Base-by-base conservation (phyloP, 768 basidiomycete species). In the Xerocomellus amylosporus region DNA sequence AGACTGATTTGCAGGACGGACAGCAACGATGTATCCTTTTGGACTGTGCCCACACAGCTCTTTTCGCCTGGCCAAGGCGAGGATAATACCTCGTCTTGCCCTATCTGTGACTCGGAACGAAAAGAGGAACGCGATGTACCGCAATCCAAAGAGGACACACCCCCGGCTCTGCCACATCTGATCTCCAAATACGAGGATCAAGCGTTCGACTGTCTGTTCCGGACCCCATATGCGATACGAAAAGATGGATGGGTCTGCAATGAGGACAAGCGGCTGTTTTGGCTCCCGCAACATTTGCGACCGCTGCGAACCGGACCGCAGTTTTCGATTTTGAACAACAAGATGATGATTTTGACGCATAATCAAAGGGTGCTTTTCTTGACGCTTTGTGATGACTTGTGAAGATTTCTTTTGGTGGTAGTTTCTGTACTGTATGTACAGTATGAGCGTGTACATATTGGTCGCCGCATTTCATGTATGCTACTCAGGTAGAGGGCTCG, bases 231-330 rank as follows among this genome's bases (percentile, higher is more conserved):
- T 17, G 31, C 15, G 31, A 41, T 59, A 39, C 56, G 40, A 7
- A 37, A 53, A 8, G 58, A 59, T 19, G 58, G 58, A 9, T 59
- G 58, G 58, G 45, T 60, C 28, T 54, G 46, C 41, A 22, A 54
- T 4, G 58, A 10, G 5, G 43, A 58, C 30, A 42, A 44, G 30
- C 44, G 45, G 7, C 34, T 58, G 37, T 58, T 59, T 36, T 59
- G 58, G 58, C 45, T 60, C 4, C 58, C 58, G 4, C 47, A 45
- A 20, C 51, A 52, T 50, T 13, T 60, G 30, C 51, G 58, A 12
- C 58, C 58, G 40, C 8, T 38, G 33, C 17, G 14, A 9, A 15
- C 14, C 20, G 28, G 51, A 22, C 36, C 28, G 2, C 49, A 51
- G 10, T 52, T 57, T 51, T 28, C 39, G 13, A 34, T 42, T 14